A percentile compares a stretch with the other conserved stretches of the same genome.
Evolutionary conservation across 169 alveolate genomes (phyloP).

Genomic region (Cryptosporidium sp.): DNA sequence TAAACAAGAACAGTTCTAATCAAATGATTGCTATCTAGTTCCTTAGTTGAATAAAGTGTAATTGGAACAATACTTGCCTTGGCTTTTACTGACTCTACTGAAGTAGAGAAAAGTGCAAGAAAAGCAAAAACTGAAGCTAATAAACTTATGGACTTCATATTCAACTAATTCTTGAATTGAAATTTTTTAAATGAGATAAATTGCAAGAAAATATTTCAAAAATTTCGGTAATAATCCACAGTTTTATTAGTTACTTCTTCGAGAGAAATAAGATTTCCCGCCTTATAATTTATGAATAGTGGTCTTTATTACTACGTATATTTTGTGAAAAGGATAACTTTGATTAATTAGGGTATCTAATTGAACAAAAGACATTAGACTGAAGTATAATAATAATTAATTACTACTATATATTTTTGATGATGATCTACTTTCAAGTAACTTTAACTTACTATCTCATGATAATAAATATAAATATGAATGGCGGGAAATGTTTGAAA

Average conservation of each 20-base stretch:
- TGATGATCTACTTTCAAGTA: background rate
- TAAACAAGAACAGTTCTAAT: slow-evolving; percentile 19
- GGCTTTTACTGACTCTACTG: slow-evolving; percentile 4
- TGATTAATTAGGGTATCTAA: background rate
- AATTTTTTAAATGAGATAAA: background rate
- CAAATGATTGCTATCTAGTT: slow-evolving; percentile 24
- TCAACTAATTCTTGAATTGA: background rate
- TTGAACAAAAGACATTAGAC: background rate
- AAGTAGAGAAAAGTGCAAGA: background rate
- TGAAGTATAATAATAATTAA: background rate
- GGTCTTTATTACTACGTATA: background rate
- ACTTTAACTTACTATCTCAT: background rate
- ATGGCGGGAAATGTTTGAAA: background rate
- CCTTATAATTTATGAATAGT: background rate
- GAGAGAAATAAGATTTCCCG: background rate
- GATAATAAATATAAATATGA: no score
- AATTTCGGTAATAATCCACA: no score
- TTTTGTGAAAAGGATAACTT: background rate
- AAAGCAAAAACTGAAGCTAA: background rate
- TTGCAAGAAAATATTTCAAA: background rate
- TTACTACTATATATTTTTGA: background rate
- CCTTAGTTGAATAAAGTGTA: slow-evolving; percentile 28
- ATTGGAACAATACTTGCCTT: slow-evolving; percentile 7
- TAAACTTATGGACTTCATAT: slow-evolving; percentile 18
- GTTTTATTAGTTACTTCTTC: background rate